Base-by-base conservation (phyloP, 2,329 filamentous ascomycete genomes). In the Claviceps spartinae region DNA sequence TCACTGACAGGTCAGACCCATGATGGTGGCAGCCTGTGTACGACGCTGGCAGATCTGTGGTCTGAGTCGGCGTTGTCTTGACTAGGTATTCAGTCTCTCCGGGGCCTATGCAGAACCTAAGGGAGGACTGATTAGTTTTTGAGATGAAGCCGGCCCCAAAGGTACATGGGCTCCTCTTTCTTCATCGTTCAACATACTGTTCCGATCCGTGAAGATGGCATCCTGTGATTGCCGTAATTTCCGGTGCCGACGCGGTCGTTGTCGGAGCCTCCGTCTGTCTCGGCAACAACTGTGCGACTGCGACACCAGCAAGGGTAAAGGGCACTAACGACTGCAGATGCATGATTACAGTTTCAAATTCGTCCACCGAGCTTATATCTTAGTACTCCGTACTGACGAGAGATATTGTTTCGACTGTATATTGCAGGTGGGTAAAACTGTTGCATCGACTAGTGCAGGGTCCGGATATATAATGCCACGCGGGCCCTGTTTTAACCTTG, bases 1-100 rank as follows among this genome's bases (percentile, higher is more conserved):
- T 2, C 24, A 36, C 40, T 24, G 69, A 85, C 79, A 72, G 72
- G 46, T 81, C 72, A 3, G 64, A 60, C 16, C 70, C 81, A 64
- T 87, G 82, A 1, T 66, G 59, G 62, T 88, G 83, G 61, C 85
- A 87, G 51, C 67, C 78, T 0, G 81, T 85, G 59, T 81, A 86
- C 50, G 76, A 67, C 0, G 81, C 69, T 1, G 83, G 80, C 18
- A 80, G 64, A 48, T 75, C 73, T 46, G 73, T 72, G 1, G 76
- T 80, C 18, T 72, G 72, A 4, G 77, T 84, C 2, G 71, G 68
- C 6, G 74, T 72, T 3, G 71, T 66, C 48, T 69, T 66, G 22
- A 75, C 66, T 38, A 65, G 57, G 51, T 71, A 75, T 59, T 75
- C 72, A 0, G 65, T 65, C 9, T 64, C 61, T 46, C 67, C 69